Conservation (phyloP, 192 early-diverging fungal genomes). For the Chytriomyces confervae region DNA sequence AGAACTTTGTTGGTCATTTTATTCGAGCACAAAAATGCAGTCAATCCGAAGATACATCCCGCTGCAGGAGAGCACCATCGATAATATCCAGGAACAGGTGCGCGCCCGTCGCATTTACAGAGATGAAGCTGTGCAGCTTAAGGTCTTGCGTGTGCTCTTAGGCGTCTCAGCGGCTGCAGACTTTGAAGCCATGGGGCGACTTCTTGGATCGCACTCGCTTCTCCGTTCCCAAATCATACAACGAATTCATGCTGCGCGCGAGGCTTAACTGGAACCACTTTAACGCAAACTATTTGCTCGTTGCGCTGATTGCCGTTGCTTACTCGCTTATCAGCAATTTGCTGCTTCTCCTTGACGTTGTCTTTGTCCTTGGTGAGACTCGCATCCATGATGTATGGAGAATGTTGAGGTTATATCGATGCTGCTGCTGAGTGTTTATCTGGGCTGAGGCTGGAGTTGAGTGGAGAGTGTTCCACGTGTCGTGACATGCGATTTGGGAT, state of each 20-base stretch:
- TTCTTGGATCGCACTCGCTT: constrained; percentile 50
- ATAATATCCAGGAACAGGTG: too few species aligned
- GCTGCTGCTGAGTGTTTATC: too few species aligned
- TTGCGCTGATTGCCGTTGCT: constrained; percentile 44
- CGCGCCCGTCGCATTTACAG: too few species aligned
- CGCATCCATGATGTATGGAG: neutral
- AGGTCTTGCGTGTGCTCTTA: neutral
- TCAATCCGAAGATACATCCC: neutral
- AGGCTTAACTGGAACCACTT: constrained; percentile 53
- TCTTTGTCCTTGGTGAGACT: constrained; percentile 46
- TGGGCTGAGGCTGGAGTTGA: too few species aligned
- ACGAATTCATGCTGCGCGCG: constrained; percentile 39
- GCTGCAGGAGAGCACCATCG: neutral
- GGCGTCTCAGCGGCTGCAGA: constrained; percentile 28
- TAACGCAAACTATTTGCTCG: constrained; percentile 57
- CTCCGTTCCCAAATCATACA: constrained; percentile 27
- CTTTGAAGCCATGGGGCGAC: constrained; percentile 43
- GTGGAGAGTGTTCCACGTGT: too few species aligned
- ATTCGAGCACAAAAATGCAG: neutral
- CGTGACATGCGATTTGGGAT: too few species aligned
- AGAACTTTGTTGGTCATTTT: too few species aligned
- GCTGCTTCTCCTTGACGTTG: constrained; percentile 48
- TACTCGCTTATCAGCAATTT: constrained; percentile 54
- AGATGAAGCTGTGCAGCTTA: too few species aligned
- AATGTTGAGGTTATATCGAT: too few species aligned